These are phyloP conservation scores for Isabelozyma heimii DNA, from an alignment of 805 yeast species.

Conservation along the genomic window DNA sequence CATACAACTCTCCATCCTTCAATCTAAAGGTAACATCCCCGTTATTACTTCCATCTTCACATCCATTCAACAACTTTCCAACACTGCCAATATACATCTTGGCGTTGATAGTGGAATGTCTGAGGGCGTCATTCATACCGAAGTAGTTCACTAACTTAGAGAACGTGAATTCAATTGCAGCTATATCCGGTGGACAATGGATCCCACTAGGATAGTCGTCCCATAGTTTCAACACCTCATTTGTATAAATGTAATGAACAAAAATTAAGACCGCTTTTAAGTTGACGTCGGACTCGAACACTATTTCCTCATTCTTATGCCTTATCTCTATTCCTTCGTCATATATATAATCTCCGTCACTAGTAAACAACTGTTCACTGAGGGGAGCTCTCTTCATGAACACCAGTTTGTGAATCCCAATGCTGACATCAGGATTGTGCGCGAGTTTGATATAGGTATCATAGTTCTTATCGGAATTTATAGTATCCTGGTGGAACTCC, in stretches of 20 bases:
- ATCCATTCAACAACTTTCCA: slow-evolving; percentile 6
- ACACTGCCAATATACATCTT: slow-evolving; percentile 16
- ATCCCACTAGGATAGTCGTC: slow-evolving; percentile 24
- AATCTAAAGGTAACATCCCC: slow-evolving; percentile 47
- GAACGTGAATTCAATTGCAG: slow-evolving; percentile 25
- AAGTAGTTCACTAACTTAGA: slow-evolving; percentile 19
- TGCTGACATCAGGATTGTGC: slow-evolving; percentile 13
- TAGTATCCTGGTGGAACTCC: not conserved
- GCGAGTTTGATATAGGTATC: slow-evolving; percentile 33
- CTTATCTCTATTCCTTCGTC: slow-evolving; percentile 22
- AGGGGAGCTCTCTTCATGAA: slow-evolving; percentile 28
- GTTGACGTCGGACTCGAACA: slow-evolving; percentile 20
- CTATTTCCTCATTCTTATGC: slow-evolving; percentile 12
- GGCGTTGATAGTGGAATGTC: slow-evolving; percentile 15
- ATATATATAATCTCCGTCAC: slow-evolving; percentile 18
- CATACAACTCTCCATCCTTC: slow-evolving; percentile 43
- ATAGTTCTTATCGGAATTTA: slow-evolving; percentile 23
- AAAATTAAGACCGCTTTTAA: slow-evolving; percentile 39
- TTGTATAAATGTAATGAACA: slow-evolving; percentile 50
- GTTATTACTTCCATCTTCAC: slow-evolving; percentile 13
- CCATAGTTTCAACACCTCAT: slow-evolving; percentile 46
- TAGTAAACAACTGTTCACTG: slow-evolving; percentile 19
- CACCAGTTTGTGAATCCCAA: slow-evolving; percentile 37
- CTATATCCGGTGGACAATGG: slow-evolving; percentile 26
- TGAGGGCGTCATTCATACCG: slow-evolving; percentile 14